phyloP scores from a whole-genome alignment of 1,284 basidiomycete genomes.

The Leccinum insolens region DNA sequence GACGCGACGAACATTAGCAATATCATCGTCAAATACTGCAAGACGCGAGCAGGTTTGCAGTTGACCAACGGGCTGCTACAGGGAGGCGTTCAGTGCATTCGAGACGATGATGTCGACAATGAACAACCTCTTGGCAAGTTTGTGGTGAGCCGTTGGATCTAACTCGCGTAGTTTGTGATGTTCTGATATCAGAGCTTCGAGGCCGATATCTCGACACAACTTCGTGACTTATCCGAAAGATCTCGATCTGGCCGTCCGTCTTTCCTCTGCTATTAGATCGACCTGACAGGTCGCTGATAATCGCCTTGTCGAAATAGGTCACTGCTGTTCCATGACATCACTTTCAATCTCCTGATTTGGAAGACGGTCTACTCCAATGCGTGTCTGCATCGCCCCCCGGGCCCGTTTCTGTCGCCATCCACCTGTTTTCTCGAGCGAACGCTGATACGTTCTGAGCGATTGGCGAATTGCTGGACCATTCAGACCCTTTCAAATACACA shows the following conservation, averaged over 20 bases:
- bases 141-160: neutral
- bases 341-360: conserved; percentile 8
- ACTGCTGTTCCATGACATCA: conserved; percentile 4
- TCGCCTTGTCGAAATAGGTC: conserved; percentile 2
- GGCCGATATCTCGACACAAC: neutral
- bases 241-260: neutral
- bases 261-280: neutral
- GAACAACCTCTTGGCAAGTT: neutral
- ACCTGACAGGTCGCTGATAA: neutral
- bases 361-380: conserved; percentile 13
- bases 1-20: neutral
- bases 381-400: conserved; percentile 10
- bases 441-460: conserved; percentile 2
- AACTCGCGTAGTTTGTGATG: neutral
- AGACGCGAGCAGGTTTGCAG: neutral
- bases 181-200: neutral
- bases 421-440: conserved; percentile 8
- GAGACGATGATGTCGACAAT: neutral
- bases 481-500: neutral
- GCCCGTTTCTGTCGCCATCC: conserved; percentile 13
- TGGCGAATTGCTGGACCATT: conserved; percentile 11
- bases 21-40: neutral
- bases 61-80: neutral
- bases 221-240: neutral
- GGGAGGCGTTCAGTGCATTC: neutral